Conservation (phyloP, 148 eudicot genomes). For the Amaranthus hypochondriacus region DNA sequence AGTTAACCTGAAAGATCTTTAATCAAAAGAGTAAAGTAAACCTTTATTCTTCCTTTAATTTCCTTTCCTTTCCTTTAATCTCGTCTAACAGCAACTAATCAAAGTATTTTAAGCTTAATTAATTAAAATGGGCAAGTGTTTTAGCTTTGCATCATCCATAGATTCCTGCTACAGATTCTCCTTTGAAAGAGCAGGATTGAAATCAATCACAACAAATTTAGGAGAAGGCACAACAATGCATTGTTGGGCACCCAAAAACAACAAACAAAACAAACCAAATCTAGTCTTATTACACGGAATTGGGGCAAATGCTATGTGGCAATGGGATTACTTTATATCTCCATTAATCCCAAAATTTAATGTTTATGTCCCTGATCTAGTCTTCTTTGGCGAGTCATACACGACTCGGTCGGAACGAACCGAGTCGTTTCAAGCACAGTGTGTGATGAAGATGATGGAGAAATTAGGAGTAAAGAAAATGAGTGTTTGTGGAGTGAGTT, state of each 20-base stretch:
- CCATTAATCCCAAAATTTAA: slow-evolving; percentile 34
- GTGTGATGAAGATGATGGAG: slow-evolving; percentile 34
- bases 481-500: slow-evolving; percentile 50
- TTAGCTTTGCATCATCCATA: slow-evolving; percentile 36
- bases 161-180: slow-evolving; percentile 35
- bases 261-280: slow-evolving; percentile 22
- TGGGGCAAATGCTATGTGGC: slow-evolving; percentile 70
- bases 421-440: slow-evolving; percentile 53
- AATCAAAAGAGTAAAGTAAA: no score
- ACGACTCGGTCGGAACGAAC: slow-evolving; percentile 42
- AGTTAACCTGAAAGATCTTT: no score
- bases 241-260: slow-evolving; percentile 47
- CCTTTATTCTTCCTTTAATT: not conserved
- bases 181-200: slow-evolving; percentile 35
- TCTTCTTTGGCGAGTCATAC: slow-evolving; percentile 51
- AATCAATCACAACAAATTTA: slow-evolving; percentile 28
- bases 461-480: slow-evolving; percentile 27
- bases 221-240: slow-evolving; percentile 52
- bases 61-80: not conserved
- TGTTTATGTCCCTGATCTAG: slow-evolving; percentile 50
- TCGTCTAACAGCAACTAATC: no score
- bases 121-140: slow-evolving; percentile 34
- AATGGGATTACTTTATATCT: slow-evolving; percentile 40
- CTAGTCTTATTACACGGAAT: slow-evolving; percentile 49
- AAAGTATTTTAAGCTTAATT: no score